Evolutionary conservation across 2,329 filamentous ascomycete genomes (phyloP), one percentile per base, ranked within the genome.

Genomic region (Tympanopsis confertula): DNA sequence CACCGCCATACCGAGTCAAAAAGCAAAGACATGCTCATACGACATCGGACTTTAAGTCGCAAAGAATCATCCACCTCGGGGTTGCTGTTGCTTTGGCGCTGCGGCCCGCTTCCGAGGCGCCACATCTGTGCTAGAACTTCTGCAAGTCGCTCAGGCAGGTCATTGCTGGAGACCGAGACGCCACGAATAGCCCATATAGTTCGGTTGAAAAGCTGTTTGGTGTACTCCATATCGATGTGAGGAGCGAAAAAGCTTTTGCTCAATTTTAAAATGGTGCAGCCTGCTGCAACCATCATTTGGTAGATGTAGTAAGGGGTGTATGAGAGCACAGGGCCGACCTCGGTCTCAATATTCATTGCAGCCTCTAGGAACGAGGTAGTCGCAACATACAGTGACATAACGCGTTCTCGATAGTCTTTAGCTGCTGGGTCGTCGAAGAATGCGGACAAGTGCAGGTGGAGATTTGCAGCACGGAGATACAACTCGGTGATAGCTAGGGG

Each of bases 1-100:
- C 76, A 81, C 40, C 75, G 66, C 75, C 75, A 80, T n/a, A 80
- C 73, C n/a, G 72, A 75, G 52, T 81, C 76, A 47, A 72, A 80
- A 1, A 81, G 66, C 5, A 80, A 62, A 22, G 71, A 77, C 65
- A 81, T 75, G 46, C 75, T 79, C 65, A 78, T 78, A 5, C 76
- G 66, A 42, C 74, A 78, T 19, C 73, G 69, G 17, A 81, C 73
- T 44, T 75, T 78, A 17, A 81, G 61, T 42, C 74, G 69, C 24
- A 81, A 56, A 15, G 30, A 10, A 17, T 33, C 30, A 15, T 33
- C 30, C 10, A 33, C 15, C 30, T 33, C 30, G 10, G 30, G 7
- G 17, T 18, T 33, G 17, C 7, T 33, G 7, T 10, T 18, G 7
- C 10, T 13, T 15, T 10, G 12, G 12, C 15, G 7, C n/a, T 28